These are phyloP conservation scores for Pseudoturritis turrita DNA, from an alignment of 345 rosid species.

Conservation along the genomic window DNA sequence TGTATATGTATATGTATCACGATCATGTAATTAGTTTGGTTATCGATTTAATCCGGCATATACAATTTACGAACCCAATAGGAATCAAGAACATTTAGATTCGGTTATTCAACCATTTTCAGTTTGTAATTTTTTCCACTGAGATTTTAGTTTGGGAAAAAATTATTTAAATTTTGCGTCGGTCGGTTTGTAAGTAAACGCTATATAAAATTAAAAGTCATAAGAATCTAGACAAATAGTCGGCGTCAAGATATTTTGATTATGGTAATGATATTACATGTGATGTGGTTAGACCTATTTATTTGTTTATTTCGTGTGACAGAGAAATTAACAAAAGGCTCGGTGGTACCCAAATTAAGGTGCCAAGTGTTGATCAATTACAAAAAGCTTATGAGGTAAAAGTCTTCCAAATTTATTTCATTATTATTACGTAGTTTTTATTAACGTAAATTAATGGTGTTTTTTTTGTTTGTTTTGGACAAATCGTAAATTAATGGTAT, in stretches of 20 bases:
- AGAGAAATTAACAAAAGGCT: slow-evolving; percentile 62
- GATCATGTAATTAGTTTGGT: too few relatives aligned
- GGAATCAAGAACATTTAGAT: not conserved
- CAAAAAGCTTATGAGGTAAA: slow-evolving; percentile 39
- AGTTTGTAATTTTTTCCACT: not conserved
- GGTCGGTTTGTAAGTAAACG: slow-evolving; percentile 1
- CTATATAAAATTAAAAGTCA: not conserved
- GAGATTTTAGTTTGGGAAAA: not conserved
- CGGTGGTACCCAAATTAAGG: slow-evolving; percentile 59
- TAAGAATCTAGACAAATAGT: not conserved
- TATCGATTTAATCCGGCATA: not conserved
- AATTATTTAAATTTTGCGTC: not conserved
- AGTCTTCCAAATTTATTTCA: not conserved
- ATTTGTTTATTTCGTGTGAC: not conserved
- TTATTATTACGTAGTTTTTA: not conserved
- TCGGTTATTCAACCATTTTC: not conserved
- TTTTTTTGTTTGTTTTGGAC: too few relatives aligned
- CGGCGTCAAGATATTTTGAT: slow-evolving; percentile 1
- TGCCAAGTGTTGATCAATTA: slow-evolving; percentile 44
- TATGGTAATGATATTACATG: not conserved
- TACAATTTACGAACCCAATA: not conserved
- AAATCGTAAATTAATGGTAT: not conserved
- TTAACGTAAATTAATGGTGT: not conserved
- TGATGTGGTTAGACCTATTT: not conserved
- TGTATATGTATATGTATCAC: not conserved